phyloP scores from a whole-genome alignment of 1,139 yeast species.

The Saccharomyces hybrid region DNA sequence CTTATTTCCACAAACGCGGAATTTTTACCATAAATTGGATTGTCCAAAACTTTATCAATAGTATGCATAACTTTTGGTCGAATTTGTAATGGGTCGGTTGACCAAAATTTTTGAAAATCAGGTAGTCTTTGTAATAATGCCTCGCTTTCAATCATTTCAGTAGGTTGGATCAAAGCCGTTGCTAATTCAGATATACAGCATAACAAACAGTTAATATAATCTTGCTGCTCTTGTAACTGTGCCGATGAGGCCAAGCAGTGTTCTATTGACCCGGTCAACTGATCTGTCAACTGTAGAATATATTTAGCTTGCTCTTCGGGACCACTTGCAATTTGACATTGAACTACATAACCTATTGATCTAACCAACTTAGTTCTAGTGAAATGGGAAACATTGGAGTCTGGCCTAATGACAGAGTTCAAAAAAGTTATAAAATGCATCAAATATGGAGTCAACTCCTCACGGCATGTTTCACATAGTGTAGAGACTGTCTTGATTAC shows the following conservation, averaged over 20 bases:
- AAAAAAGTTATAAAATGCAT: slow-evolving; percentile 48
- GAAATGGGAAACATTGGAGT: slow-evolving; percentile 39
- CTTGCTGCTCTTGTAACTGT: slow-evolving; percentile 15
- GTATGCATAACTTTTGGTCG: slow-evolving; percentile 33
- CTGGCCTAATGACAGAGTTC: slow-evolving; percentile 43
- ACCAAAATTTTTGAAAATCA: slow-evolving; percentile 30
- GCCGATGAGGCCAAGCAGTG: slow-evolving; percentile 16
- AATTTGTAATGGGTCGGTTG: slow-evolving; percentile 36
- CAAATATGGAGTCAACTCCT: slow-evolving; percentile 40
- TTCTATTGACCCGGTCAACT: slow-evolving; percentile 22
- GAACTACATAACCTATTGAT: slow-evolving; percentile 55
- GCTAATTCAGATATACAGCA: slow-evolving; percentile 62
- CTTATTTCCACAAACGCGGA: slow-evolving; percentile 27
- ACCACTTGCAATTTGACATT: slow-evolving; percentile 38
- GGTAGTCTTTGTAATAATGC: slow-evolving; percentile 28
- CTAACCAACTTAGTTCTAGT: slow-evolving; percentile 55
- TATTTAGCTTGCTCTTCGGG: slow-evolving; percentile 38
- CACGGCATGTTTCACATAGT: slow-evolving; percentile 55
- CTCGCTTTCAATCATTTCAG: slow-evolving; percentile 37
- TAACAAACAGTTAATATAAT: slow-evolving; percentile 46
- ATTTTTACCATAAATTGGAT: slow-evolving; percentile 19
- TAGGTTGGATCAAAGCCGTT: slow-evolving; percentile 55
- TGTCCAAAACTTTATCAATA: slow-evolving; percentile 21
- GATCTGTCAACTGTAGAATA: slow-evolving; percentile 24
- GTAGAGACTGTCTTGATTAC: slow-evolving; percentile 54